Conservation (phyloP, 495 filamentous ascomycete genomes). For the Pyrenopolyporus hunteri region DNA sequence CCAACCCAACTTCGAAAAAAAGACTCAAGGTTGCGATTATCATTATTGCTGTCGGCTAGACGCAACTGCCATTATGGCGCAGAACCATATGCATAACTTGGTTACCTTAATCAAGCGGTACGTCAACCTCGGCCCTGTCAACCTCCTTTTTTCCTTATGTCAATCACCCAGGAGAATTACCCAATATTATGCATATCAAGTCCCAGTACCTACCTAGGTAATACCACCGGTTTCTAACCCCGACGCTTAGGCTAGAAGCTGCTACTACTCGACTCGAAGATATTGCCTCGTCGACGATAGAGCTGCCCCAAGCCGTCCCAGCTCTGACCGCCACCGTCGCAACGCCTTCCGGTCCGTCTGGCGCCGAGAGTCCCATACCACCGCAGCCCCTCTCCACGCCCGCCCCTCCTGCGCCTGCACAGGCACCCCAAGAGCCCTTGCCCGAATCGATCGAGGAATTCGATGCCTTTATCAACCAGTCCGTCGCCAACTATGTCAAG, state of each 20-base stretch:
- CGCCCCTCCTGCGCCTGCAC: conserved; percentile 41
- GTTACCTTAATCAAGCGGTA: conserved; percentile 98
- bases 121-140: conserved; percentile 26
- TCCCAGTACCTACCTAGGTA: too few species aligned
- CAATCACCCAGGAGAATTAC: neutral
- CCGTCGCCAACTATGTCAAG: conserved; percentile 78
- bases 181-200: too few species aligned
- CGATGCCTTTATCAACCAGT: conserved; percentile 75
- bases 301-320: conserved; percentile 57
- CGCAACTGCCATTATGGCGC: conserved; percentile 52
- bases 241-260: conserved; percentile 84
- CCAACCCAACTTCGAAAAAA: conserved; percentile 3
- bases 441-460: conserved; percentile 85
- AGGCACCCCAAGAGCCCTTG: conserved; percentile 62
- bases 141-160: neutral
- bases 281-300: conserved; percentile 77
- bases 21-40: neutral
- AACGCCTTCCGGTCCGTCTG: conserved; percentile 39
- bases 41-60: neutral
- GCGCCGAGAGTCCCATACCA: conserved; percentile 42
- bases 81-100: conserved; percentile 88
- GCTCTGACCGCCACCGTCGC: conserved; percentile 45
- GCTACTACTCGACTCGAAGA: conserved; percentile 96
- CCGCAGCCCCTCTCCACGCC: conserved; percentile 42
- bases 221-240: conserved; percentile 33